Base-by-base conservation (phyloP, 352 stramenopile species). In the Phytopythium chamaehyphon region DNA sequence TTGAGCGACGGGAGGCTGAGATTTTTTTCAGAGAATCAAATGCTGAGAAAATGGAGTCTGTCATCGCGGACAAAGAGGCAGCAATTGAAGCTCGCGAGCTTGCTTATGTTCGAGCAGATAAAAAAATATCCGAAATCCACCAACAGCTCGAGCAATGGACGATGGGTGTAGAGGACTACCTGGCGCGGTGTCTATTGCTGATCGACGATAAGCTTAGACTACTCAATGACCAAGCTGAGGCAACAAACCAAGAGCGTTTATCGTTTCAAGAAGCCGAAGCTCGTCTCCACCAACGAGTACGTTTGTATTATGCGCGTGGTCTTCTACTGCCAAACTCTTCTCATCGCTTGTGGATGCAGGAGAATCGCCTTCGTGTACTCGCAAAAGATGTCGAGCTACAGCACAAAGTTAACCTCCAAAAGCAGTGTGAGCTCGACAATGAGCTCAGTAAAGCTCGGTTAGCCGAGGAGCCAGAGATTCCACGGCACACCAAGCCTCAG, bases 371-470 rank as follows among this genome's bases (percentile, higher is more conserved):
- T 21, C 15, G 23, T 11, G 6, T 64, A 7, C 68, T 73, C 45
- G 65, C 55, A 1, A 40, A 59, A 2, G 65, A 73, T 18, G 65
- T 73, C 16, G 65, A 73, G 31, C 23, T 37, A 0, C 61, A 73
- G 48, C 58, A 67, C 50, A 61, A 62, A 46, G 47, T 21, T 6
- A 71, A 71, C 22, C 23, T 47, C 12, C 19, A 23, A 7, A 48
- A 26, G 19, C 60, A 51, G 18, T 40, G 24, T 0, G 43, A 51
- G 42, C 42, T 72, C 14, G 45, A 61, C 22, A n/a, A 28, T 2
- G 51, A 19, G 12, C 31, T 28, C 26, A 15, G 28, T 3, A 23
- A 6, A 12, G n/a, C 7, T 14, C 14, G 28, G 26, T 18, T 12
- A 1, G 5, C 0, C 9, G 12, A 52, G 22, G 5, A 3, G 31